Base-by-base conservation (phyloP, 768 basidiomycete genomes). In the Trametes cubensis region DNA sequence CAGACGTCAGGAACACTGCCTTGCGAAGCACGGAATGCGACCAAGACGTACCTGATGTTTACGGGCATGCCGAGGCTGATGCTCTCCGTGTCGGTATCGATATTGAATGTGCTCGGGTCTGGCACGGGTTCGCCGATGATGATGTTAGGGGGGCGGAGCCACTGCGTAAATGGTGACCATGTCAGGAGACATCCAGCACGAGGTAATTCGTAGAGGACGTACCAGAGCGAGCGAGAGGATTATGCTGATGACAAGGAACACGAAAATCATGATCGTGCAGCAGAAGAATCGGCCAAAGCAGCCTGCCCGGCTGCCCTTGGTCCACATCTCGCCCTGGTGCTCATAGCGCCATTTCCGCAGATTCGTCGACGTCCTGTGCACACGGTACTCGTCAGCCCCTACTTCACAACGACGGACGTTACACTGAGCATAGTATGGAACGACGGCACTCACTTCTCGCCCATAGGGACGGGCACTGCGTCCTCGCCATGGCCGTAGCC, bases 61-160 rank as follows among this genome's bases (percentile, higher is more conserved):
- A 90, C 78, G 38, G 80, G 82, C 46, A 92, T 77, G 63, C 86
- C 84, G 44, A 90, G 74, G 11, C 74, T 76, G 49, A 92, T 69
- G 4, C 83, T 67, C 30, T 51, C 49, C 5, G 49, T 59, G 39
- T 40, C 48, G 5, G 49, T 81, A 58, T 83, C 74, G 50, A 71
- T 70, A 23, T 68, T 51, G 13, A 70, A 61, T 64, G 82, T 75
- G 48, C 83, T 72, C 74, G 81, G 54, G 47, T 66, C n/a, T 46
- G 60, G 58, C 13, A 70, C 48, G 18, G 50, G 81, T 30, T 72
- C 67, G 15, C 87, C 86, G 60, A 94, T 77, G 25, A 71, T 70
- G 51, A 94, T 76, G 62, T 85, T 80, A 1, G 92, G 92, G 23
- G 92, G 92, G 30, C 85, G 82, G 52, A 89, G 80, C 88, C 88